These are phyloP conservation scores for Pythium monospermum DNA, from an alignment of 352 stramenopile species.

Conservation along the genomic window DNA sequence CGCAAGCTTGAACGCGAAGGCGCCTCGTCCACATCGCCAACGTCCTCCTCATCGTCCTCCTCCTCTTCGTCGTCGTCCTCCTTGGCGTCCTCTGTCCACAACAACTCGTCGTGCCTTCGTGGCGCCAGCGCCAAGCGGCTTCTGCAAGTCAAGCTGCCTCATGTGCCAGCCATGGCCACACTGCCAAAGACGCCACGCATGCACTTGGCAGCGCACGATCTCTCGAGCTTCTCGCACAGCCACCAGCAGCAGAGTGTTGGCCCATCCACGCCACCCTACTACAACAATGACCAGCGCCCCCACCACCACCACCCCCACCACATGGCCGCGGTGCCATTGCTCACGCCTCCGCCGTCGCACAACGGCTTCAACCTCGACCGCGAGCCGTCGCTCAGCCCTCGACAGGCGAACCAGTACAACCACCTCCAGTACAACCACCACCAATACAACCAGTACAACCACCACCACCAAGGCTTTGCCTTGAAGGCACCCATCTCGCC, in stretches of 20 bases:
- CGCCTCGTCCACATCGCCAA: conserved; percentile 9
- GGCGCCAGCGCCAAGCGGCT: conserved; percentile 70
- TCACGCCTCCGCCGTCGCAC: conserved; percentile 36
- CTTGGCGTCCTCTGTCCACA: conserved; percentile 18
- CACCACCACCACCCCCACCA: not conserved
- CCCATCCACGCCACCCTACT: conserved; percentile 7
- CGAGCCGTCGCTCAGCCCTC: conserved; percentile 15
- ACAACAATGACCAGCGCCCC: conserved; percentile 2
- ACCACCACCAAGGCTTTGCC: too few species aligned
- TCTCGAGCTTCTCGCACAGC: too few species aligned
- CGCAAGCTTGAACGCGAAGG: conserved; percentile 58
- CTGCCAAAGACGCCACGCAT: too few species aligned
- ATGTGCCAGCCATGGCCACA: conserved; percentile 18
- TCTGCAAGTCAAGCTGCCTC: conserved; percentile 54
- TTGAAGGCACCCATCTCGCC: too few species aligned
- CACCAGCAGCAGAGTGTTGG: too few species aligned
- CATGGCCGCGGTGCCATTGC: conserved; percentile 17
- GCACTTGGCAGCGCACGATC: too few species aligned
- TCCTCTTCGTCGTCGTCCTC: not conserved
- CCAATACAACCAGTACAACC: too few species aligned
- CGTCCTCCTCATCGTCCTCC: too few species aligned
- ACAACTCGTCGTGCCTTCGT: conserved; percentile 44
- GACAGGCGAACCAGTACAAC: conserved; percentile 5
- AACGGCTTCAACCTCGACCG: conserved; percentile 51
- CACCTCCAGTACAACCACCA: not conserved